Conservation (phyloP, 2,329 filamentous ascomycete species). For the Neofusicoccum cordaticola region DNA sequence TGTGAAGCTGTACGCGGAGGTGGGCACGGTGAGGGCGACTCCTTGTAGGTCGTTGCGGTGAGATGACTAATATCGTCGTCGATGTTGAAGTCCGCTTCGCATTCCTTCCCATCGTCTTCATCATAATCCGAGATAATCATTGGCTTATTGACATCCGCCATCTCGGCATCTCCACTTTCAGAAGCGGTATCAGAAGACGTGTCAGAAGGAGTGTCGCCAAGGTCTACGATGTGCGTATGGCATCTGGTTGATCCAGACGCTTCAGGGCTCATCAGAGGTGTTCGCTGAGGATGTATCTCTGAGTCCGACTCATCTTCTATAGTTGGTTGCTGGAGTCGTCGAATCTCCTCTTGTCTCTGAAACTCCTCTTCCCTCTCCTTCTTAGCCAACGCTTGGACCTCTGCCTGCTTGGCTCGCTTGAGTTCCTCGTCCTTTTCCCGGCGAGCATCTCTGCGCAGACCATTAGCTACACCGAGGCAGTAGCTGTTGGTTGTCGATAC, state of each 20-base stretch:
- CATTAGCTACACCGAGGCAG: conserved; percentile 18
- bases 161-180: neutral
- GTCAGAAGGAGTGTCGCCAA: neutral
- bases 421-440: conserved; percentile 17
- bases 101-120: neutral
- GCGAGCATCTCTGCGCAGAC: conserved; percentile 5
- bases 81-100: neutral
- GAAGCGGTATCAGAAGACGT: neutral
- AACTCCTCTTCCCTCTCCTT: neutral
- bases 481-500: conserved; percentile 18
- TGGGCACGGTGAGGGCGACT: neutral
- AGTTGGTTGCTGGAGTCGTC: neutral
- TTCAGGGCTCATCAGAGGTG: too few species aligned
- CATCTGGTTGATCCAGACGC: neutral
- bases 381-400: neutral
- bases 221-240: neutral
- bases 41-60: neutral
- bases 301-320: neutral
- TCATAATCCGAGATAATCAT: too few species aligned
- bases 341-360: neutral
- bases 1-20: neutral
- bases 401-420: conserved; percentile 14
- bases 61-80: neutral
- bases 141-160: neutral
- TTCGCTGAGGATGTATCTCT: too few species aligned